Evolutionary conservation across 805 yeast genomes (phyloP), one percentile per base, ranked within the genome.

Genomic region (Yarrowia bubula): DNA sequence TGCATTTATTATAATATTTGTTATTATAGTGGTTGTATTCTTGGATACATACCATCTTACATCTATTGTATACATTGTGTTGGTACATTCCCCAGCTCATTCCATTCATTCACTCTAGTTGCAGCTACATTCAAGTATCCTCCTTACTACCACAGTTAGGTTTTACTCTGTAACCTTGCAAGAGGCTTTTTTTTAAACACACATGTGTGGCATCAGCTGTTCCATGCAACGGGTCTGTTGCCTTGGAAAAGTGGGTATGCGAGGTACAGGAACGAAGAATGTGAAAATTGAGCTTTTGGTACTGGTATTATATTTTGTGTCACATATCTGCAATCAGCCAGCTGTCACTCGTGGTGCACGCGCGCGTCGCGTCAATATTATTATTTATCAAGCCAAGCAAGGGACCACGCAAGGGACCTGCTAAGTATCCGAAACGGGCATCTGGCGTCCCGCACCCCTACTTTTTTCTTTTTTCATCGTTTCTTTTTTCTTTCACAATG

Each of bases 191-290:
- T 22, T 22, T 22, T 22, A 22, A 22, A 22, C 28, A 22, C 28
- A 46, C 18, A 13, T 48, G 39, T 33, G 39, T 9, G 13, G 28
- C 51, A 32, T 47, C 51, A n/a, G 51, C 38, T 47, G 37, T 47
- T 32, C 38, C 38, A 32, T 47, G 51, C 51, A 47, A 47, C 51
- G 51, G 51, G n/a, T 32, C 22, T 28, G 35, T 22, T 44, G 48
- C 14, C 35, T n/a, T 11, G n/a, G 14, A n/a, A 7, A 44, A 31
- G n/a, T 9, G 53, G 15, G 39, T 48, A 48, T 48, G 53, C 53
- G 53, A 48, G 53, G 53, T 48, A 48, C 53, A 48, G 53, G 53
- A 33, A 48, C 39, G 8, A 11, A 32, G 37, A 48, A 48, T 48
- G 28, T 48, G 15, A 15, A 11, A 15, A 37, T 11, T n/a, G 9